Evolutionary conservation across 495 filamentous ascomycete genomes (phyloP).

Genomic region (Penicillium paxilli): DNA sequence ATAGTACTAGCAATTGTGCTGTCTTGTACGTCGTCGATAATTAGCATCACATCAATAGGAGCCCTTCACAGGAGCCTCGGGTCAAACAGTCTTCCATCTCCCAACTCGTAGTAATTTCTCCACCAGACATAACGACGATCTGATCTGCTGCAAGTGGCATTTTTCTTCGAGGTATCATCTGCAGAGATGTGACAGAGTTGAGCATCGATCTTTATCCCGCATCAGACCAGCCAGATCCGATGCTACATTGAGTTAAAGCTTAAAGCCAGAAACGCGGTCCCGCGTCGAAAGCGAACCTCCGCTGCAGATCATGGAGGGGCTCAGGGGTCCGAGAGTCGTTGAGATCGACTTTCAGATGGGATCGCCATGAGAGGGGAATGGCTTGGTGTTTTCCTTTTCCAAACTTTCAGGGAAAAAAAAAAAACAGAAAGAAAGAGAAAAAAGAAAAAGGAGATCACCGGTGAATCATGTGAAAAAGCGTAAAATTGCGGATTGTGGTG

Average conservation of each 20-base stretch:
- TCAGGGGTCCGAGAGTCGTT: not conserved
- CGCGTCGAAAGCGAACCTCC: conserved; percentile 5
- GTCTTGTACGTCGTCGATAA: not conserved
- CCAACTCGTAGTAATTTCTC: not conserved
- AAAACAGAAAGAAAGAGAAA: too few relatives aligned
- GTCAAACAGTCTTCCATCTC: not conserved
- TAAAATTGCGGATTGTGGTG: conserved; percentile 3
- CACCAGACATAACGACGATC: not conserved
- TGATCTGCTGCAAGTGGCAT: not conserved
- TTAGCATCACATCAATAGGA: not conserved
- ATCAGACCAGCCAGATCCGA: not conserved
- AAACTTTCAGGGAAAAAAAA: too few relatives aligned
- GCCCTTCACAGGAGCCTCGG: not conserved
- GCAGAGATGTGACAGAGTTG: not conserved
- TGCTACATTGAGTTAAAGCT: conserved; percentile 7
- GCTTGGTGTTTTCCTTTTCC: too few relatives aligned
- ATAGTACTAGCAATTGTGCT: too few relatives aligned
- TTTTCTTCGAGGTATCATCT: conserved; percentile 9
- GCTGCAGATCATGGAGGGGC: conserved; percentile 12
- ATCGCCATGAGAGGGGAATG: not conserved
- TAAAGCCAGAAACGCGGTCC: conserved; percentile 3
- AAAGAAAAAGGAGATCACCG: conserved; percentile 4
- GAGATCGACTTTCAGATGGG: conserved; percentile 13
- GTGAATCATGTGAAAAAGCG: conserved; percentile 9
- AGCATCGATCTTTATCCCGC: not conserved